These are phyloP conservation scores for Chenopodium berlandieri DNA, from an alignment of 148 eudicot species.

Conservation along the genomic window DNA sequence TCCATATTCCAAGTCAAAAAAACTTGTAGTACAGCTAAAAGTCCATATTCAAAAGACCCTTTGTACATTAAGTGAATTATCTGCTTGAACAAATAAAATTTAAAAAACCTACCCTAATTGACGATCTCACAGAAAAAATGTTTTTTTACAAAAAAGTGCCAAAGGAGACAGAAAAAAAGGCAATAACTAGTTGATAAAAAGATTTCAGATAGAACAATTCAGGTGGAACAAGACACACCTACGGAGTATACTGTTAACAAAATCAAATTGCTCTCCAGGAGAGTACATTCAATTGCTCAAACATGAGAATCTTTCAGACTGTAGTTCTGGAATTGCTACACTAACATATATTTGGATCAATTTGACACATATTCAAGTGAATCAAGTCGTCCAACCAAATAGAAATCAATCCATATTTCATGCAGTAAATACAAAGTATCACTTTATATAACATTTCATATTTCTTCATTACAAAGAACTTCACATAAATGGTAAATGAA, in stretches of 20 bases:
- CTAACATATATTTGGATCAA: not conserved
- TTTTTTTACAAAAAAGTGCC: not conserved
- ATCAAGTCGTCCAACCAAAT: not conserved
- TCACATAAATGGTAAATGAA: not conserved
- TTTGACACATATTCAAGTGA: not conserved
- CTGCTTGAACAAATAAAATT: not conserved
- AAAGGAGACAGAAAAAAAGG: not conserved
- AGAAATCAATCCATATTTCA: not conserved
- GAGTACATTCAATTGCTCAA: too few species aligned
- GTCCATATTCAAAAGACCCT: not conserved
- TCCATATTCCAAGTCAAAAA: not conserved
- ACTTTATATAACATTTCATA: too few species aligned
- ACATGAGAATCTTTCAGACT: not conserved
- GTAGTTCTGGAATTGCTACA: not conserved
- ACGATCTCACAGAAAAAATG: not conserved
- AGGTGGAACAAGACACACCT: not conserved
- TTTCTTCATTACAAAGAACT: not conserved
- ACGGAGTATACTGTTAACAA: not conserved
- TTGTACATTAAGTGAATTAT: not conserved
- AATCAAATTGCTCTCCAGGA: too few species aligned
- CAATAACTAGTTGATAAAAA: not conserved
- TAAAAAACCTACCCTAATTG: not conserved
- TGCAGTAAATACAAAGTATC: not conserved
- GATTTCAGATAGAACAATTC: not conserved
- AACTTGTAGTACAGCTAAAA: not conserved